A percentile compares a stretch with the other conserved stretches of the same genome.
Conservation (phyloP, 768 basidiomycete genomes). For the Boletus tomentosulus region DNA sequence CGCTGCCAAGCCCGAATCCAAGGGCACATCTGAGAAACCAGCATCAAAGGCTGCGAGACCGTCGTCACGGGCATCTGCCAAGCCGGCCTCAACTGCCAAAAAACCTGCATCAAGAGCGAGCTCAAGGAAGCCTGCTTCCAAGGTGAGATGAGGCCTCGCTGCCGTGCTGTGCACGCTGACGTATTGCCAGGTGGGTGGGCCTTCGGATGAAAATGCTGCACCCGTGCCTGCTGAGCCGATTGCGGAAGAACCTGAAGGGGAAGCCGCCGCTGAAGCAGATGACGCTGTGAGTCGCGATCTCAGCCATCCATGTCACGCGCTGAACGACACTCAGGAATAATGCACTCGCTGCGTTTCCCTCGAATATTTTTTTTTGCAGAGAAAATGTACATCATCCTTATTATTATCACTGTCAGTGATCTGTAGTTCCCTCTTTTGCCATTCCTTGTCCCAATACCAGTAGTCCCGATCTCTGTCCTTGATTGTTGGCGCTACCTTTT, state of each 20-base stretch:
- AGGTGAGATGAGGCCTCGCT: constrained; percentile 34
- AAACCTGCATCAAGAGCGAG: constrained; percentile 57
- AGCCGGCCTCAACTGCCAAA: constrained; percentile 42
- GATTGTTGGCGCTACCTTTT: constrained; percentile 15
- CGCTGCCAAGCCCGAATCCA: constrained; percentile 33
- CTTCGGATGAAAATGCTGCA: constrained; percentile 36
- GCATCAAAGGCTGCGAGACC: constrained; percentile 40
- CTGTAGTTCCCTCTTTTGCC: constrained; percentile 20
- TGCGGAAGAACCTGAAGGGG: constrained; percentile 50
- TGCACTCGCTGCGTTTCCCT: constrained; percentile 12
- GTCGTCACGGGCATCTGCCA: constrained; percentile 36
- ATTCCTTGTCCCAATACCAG: constrained; percentile 15
- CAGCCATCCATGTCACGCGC: neutral
- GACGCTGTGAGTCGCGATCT: constrained; percentile 16
- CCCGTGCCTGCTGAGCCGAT: constrained; percentile 44
- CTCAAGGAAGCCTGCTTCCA: constrained; percentile 63
- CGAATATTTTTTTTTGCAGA: constrained; percentile 22
- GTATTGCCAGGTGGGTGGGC: constrained; percentile 30
- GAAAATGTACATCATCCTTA: constrained; percentile 32
- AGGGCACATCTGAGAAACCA: constrained; percentile 37
- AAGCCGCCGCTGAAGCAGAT: constrained; percentile 40
- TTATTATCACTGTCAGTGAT: constrained; percentile 31
- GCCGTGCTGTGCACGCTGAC: neutral
- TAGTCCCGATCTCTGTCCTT: constrained; percentile 5
- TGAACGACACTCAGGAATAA: constrained; percentile 15